phyloP scores from a whole-genome alignment of 441 rosid genomes.

The Gossypium trilobum region DNA sequence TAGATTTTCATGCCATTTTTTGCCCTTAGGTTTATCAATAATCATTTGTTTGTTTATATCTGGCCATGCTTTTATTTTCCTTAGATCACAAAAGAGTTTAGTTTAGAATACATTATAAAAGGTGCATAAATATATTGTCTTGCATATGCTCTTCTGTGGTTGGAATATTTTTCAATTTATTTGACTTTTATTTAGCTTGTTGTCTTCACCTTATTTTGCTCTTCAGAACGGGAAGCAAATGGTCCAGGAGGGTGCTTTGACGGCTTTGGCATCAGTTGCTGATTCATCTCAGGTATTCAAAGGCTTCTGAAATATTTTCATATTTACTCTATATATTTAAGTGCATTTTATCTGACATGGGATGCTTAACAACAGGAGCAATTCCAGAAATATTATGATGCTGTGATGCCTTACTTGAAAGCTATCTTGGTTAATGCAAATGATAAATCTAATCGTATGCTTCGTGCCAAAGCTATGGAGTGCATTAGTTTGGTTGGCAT shows the following conservation, averaged over 20 bases:
- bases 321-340: background rate
- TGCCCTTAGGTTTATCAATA: background rate
- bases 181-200: background rate
- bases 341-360: slow-evolving; percentile 13
- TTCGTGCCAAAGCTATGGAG: slow-evolving; percentile 42
- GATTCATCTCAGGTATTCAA: slow-evolving; percentile 30
- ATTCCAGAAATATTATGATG: slow-evolving; percentile 41
- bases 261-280: slow-evolving; percentile 43
- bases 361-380: slow-evolving; percentile 27
- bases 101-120: background rate
- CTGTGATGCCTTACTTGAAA: slow-evolving; percentile 49
- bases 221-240: slow-evolving; percentile 39
- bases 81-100: background rate
- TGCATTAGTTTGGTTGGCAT: slow-evolving; percentile 45
- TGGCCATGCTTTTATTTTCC: background rate
- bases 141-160: background rate
- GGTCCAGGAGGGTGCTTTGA: slow-evolving; percentile 43
- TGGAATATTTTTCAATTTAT: background rate
- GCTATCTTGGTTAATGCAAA: slow-evolving; percentile 40
- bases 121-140: background rate
- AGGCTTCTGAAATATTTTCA: background rate
- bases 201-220: slow-evolving; percentile 5
- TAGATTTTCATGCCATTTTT: background rate
- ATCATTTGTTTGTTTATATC: background rate
- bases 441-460: slow-evolving; percentile 37